These are phyloP conservation scores for Diaporthe sp. DNA, from an alignment of 2,329 filamentous ascomycete species.

Conservation along the genomic window DNA sequence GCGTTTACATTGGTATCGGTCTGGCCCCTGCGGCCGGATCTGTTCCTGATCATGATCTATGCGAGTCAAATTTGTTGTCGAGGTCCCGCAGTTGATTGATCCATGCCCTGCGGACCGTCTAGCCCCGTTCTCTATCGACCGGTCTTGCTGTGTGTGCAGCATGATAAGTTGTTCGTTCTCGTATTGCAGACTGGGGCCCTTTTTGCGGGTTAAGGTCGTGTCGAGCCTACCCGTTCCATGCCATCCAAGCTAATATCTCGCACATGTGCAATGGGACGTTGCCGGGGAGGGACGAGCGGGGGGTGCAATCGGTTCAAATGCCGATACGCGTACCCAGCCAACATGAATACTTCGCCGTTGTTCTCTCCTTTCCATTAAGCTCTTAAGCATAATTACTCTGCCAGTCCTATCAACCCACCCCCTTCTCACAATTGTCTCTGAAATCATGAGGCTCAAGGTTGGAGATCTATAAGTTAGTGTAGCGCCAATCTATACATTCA, in stretches of 20 bases:
- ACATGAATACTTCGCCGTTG: not conserved
- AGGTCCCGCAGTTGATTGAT: not conserved
- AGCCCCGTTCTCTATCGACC: not conserved
- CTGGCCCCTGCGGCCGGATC: not conserved
- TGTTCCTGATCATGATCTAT: not conserved
- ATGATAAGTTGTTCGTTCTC: not conserved
- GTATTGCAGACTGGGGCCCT: not conserved
- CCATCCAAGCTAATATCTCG: constrained; percentile 23
- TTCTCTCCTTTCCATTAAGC: not conserved
- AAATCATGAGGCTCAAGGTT: constrained; percentile 3
- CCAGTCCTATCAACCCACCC: not conserved
- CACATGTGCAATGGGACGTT: constrained; percentile 21
- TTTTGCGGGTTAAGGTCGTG: not conserved
- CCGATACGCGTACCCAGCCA: not conserved
- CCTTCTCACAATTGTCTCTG: not conserved
- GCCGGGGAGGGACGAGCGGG: constrained; percentile 12
- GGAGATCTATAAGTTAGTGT: constrained; percentile 12
- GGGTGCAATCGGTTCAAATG: constrained; percentile 4
- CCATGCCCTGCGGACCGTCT: not conserved
- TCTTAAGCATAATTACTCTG: not conserved
- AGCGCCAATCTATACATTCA: not conserved
- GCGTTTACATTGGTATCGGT: not conserved
- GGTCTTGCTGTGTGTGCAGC: not conserved
- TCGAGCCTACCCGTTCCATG: not conserved
- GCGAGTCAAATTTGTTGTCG: constrained; percentile 7